Percentiles rank a stretch among this genome's conserved stretches.
phyloP scores from a whole-genome alignment of 441 rosid species.

The Pelargonium citronellum region DNA sequence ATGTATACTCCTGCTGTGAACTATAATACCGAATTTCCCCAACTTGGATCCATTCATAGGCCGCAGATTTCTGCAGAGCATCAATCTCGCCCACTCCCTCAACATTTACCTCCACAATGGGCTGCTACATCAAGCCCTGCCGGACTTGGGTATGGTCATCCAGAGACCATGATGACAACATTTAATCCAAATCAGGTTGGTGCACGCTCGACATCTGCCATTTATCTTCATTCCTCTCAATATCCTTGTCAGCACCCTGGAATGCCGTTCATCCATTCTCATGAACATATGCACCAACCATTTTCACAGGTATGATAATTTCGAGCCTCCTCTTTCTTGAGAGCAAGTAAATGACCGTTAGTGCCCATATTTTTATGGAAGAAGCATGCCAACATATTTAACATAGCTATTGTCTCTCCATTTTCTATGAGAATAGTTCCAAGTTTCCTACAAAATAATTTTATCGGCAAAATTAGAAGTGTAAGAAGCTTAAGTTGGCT shows the following conservation, averaged over 20 bases:
- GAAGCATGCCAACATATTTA: not conserved
- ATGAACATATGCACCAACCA: slow-evolving; percentile 54
- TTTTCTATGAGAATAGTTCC: no score
- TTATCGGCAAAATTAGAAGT: no score
- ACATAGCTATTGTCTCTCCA: not conserved
- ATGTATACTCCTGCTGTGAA: slow-evolving; percentile 65
- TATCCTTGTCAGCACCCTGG: slow-evolving; percentile 72
- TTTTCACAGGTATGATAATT: slow-evolving; percentile 54
- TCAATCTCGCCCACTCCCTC: slow-evolving; percentile 49
- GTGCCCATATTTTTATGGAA: not conserved
- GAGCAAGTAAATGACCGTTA: not conserved
- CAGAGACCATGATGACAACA: slow-evolving; percentile 59
- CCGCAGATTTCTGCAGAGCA: slow-evolving; percentile 61
- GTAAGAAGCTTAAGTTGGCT: no score
- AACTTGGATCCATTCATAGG: slow-evolving; percentile 54
- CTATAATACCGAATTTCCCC: slow-evolving; percentile 80
- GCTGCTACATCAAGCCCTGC: slow-evolving; percentile 40
- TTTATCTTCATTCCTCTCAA: slow-evolving; percentile 60
- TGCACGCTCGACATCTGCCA: slow-evolving; percentile 43
- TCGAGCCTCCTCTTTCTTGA: slow-evolving; percentile 2
- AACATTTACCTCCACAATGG: slow-evolving; percentile 58
- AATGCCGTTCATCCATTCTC: slow-evolving; percentile 53
- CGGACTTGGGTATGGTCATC: slow-evolving; percentile 70
- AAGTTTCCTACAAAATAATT: no score
- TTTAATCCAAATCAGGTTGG: slow-evolving; percentile 56